A percentile compares a stretch with the other conserved stretches of the same genome.
Evolutionary conservation across 371 early-diverging fungal genomes (phyloP).

Genomic region (Homolaphlyctis polyrhiza): DNA sequence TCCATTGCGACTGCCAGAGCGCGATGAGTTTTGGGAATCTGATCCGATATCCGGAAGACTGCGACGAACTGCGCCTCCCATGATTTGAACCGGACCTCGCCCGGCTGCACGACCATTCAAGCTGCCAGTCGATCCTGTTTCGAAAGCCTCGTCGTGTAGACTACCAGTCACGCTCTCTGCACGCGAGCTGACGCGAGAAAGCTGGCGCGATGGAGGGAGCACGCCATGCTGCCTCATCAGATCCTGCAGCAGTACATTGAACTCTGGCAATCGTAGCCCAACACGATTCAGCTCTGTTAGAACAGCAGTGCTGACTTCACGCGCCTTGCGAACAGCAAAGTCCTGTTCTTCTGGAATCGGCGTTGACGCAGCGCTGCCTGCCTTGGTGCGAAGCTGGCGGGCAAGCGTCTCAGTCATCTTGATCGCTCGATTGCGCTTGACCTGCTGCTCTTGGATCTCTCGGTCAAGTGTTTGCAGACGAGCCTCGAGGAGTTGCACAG

Average conservation of each 20-base stretch:
- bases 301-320: conserved; percentile 33
- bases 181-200: conserved; percentile 28
- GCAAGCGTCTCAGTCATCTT: conserved; percentile 15
- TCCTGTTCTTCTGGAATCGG: conserved; percentile 30
- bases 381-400: conserved; percentile 19
- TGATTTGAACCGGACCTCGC: no score
- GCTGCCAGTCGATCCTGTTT: conserved; percentile 5
- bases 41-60: no score
- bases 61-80: no score
- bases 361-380: conserved; percentile 2
- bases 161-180: conserved; percentile 11
- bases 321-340: conserved; percentile 26
- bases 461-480: conserved; percentile 24
- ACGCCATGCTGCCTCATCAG: conserved; percentile 28
- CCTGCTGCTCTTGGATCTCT: conserved; percentile 40
- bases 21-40: no score
- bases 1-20: no score
- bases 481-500: conserved; percentile 27
- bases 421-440: conserved; percentile 38
- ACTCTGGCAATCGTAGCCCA: conserved; percentile 25
- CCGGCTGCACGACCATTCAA: background rate
- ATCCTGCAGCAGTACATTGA: conserved; percentile 17
- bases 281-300: conserved; percentile 27
- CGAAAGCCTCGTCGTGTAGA: conserved; percentile 5
- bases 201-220: conserved; percentile 32